These are phyloP conservation scores for Neoboletus brunneissimus DNA, from an alignment of 768 basidiomycete genomes.

Conservation along the genomic window DNA sequence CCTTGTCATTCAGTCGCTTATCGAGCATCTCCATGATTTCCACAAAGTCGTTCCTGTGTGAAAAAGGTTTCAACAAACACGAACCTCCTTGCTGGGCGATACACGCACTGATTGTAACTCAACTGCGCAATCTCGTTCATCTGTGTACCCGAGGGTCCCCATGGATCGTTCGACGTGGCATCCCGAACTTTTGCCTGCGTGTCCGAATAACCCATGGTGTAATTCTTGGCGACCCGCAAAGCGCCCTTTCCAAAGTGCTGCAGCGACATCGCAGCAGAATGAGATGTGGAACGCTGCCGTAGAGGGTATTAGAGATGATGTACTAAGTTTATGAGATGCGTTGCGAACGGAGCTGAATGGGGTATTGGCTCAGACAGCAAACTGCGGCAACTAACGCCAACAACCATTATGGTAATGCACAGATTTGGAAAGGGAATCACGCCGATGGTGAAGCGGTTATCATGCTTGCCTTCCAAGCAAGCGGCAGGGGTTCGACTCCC, in stretches of 20 bases:
- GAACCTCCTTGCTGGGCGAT: neutral
- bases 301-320: slow-evolving; percentile 12
- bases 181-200: slow-evolving; percentile 94
- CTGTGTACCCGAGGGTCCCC: slow-evolving; percentile 96
- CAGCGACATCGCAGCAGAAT: slow-evolving; percentile 41
- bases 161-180: slow-evolving; percentile 96
- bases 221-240: slow-evolving; percentile 89
- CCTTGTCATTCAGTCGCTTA: slow-evolving; percentile 97
- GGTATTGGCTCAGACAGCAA: neutral
- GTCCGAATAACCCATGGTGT: slow-evolving; percentile 95
- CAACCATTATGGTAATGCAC: slow-evolving; percentile 1
- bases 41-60: slow-evolving; percentile 81
- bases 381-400: slow-evolving; percentile 6
- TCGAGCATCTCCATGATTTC: slow-evolving; percentile 99
- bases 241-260: slow-evolving; percentile 84
- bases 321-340: slow-evolving; percentile 8
- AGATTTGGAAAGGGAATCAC: slow-evolving; percentile 9
- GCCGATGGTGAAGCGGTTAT: slow-evolving; percentile 88
- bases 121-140: slow-evolving; percentile 99
- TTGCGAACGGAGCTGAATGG: slow-evolving; percentile 20
- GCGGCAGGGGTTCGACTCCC: slow-evolving; percentile 80
- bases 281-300: neutral
- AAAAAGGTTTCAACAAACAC: neutral
- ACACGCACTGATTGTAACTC: slow-evolving; percentile 91
- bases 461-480: slow-evolving; percentile 88